phyloP scores from a whole-genome alignment of 352 stramenopile species.

The Blastocystis sp. region DNA sequence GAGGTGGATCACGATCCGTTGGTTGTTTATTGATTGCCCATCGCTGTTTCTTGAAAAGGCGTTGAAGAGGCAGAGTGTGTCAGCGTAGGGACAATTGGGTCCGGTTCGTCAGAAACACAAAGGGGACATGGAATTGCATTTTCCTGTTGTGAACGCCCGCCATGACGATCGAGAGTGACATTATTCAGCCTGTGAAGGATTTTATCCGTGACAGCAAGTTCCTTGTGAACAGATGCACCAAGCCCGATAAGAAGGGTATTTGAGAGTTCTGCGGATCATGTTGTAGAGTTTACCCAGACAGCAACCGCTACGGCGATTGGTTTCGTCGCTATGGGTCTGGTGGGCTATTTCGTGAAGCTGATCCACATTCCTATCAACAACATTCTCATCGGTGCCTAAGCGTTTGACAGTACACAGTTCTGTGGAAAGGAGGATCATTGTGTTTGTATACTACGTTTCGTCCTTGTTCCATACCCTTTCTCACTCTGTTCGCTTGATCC shows the following conservation, averaged over 20 bases:
- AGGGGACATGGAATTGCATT: too few relatives aligned
- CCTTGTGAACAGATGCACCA: constrained; percentile 98
- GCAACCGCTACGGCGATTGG: constrained; percentile 88
- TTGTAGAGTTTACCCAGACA: constrained; percentile 87
- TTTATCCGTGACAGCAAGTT: constrained; percentile 94
- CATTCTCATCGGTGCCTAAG: constrained; percentile 89
- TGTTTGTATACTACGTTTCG: too few relatives aligned
- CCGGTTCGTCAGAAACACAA: too few relatives aligned
- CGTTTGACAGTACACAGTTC: too few relatives aligned
- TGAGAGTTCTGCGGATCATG: neutral
- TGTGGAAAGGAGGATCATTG: too few relatives aligned
- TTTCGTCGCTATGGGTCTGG: constrained; percentile 98
- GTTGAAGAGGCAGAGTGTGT: too few relatives aligned
- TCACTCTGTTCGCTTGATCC: too few relatives aligned
- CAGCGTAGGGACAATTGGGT: too few relatives aligned
- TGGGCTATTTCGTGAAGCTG: constrained; percentile 99
- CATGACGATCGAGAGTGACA: constrained; percentile 34
- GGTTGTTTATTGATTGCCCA: constrained; percentile 12
- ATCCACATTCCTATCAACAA: constrained; percentile 99
- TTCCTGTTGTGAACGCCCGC: too few relatives aligned
- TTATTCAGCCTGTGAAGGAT: constrained; percentile 78
- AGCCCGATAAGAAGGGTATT: constrained; percentile 92
- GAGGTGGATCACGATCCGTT: constrained; percentile 70
- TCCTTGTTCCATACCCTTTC: too few relatives aligned
- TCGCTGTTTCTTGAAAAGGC: too few relatives aligned